A percentile compares a stretch with the other conserved stretches of the same genome.
Conservation (phyloP, 2,329 filamentous ascomycete species). For the Cadophora luteo-olivacea region DNA sequence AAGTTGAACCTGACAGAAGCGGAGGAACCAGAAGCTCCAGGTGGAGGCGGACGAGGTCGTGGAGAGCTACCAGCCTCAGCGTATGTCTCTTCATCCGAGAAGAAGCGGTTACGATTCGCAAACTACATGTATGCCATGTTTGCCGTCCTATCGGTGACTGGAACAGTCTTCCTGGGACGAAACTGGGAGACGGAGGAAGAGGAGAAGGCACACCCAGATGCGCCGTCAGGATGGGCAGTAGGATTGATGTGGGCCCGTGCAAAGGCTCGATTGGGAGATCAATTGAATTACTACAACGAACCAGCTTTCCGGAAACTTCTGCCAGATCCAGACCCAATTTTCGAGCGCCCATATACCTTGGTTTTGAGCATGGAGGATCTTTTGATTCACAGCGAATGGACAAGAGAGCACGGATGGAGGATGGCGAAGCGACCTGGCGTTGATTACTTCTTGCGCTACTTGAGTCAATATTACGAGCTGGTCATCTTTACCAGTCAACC, state of each 20-base stretch:
- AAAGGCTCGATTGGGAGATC: slow-evolving; percentile 74
- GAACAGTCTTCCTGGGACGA: slow-evolving; percentile 75
- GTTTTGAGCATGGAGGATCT: slow-evolving; percentile 93
- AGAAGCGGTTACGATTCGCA: slow-evolving; percentile 76
- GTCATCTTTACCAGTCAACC: slow-evolving; percentile 94
- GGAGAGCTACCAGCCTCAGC: slow-evolving; percentile 76
- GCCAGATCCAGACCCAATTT: slow-evolving; percentile 78
- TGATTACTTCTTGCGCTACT: slow-evolving; percentile 96
- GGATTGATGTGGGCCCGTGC: slow-evolving; percentile 81
- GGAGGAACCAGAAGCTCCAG: slow-evolving; percentile 47
- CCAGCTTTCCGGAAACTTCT: slow-evolving; percentile 93
- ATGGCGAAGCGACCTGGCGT: slow-evolving; percentile 93
- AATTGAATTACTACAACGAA: slow-evolving; percentile 93
- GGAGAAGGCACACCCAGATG: slow-evolving; percentile 68
- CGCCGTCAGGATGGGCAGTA: slow-evolving; percentile 80
- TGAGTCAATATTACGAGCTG: slow-evolving; percentile 97
- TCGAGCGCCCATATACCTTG: slow-evolving; percentile 88
- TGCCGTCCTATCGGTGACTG: slow-evolving; percentile 58
- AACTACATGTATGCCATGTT: slow-evolving; percentile 75
- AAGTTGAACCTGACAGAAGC: slow-evolving; percentile 61
- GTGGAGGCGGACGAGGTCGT: slow-evolving; percentile 59
- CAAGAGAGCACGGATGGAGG: slow-evolving; percentile 91
- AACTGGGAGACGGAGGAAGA: slow-evolving; percentile 85
- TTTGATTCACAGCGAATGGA: slow-evolving; percentile 94
- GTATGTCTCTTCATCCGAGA: slow-evolving; percentile 91